phyloP scores from a whole-genome alignment of 176 grass and related monocot species.

The Rhynchospora pubera region DNA sequence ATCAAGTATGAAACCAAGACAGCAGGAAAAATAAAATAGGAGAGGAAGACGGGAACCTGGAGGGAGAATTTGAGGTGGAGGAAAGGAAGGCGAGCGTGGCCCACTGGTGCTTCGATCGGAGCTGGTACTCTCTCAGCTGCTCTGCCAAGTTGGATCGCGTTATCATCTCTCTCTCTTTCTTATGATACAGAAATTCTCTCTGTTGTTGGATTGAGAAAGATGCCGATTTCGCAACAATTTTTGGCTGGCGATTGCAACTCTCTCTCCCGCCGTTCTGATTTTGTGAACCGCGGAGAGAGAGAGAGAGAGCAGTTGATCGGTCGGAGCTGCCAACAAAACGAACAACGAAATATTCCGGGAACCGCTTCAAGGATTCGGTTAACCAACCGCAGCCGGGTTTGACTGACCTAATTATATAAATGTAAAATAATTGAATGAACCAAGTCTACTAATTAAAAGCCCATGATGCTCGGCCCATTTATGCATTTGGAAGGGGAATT shows the following conservation, averaged over 20 bases:
- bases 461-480: too few relatives aligned
- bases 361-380: not conserved
- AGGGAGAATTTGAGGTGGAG: slow-evolving; percentile 13
- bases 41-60: not conserved
- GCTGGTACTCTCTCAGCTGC: slow-evolving; percentile 39
- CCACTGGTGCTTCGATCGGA: slow-evolving; percentile 31
- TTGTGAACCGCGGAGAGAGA: not conserved
- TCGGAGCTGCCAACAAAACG: not conserved
- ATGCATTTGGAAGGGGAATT: not conserved
- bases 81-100: slow-evolving; percentile 27
- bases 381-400: not conserved
- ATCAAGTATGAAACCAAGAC: not conserved
- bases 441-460: too few relatives aligned
- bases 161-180: too few relatives aligned
- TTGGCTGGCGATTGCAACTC: not conserved
- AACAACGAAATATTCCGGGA: not conserved
- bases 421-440: too few relatives aligned
- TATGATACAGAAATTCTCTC: too few relatives aligned
- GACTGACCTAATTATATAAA: not conserved
- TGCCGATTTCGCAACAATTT: not conserved
- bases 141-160: slow-evolving; percentile 25
- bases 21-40: not conserved
- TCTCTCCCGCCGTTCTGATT: not conserved
- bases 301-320: slow-evolving; percentile 1
- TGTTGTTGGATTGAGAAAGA: not conserved